A percentile compares a stretch with the other conserved stretches of the same genome.
Conservation (phyloP, 2,329 filamentous ascomycete genomes). For the Trichophyton schoenleinii region DNA sequence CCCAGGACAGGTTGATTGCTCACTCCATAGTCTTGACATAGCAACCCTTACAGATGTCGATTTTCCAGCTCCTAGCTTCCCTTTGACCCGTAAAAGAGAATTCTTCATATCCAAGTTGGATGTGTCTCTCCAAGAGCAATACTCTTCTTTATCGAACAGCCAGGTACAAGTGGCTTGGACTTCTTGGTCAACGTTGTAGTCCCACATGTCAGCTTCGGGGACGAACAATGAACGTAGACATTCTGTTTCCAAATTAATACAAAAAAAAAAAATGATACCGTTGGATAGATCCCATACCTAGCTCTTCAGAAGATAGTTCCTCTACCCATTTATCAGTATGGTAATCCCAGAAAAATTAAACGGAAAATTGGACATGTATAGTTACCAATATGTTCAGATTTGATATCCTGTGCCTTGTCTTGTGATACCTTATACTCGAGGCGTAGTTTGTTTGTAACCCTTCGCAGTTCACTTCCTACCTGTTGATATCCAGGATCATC, state of each 20-base stretch:
- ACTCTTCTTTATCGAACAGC: slow-evolving; percentile 27
- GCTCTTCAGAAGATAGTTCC: not conserved
- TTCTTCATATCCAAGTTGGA: slow-evolving; percentile 14
- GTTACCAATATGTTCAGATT: not conserved
- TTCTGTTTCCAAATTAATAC: not conserved
- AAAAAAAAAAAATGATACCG: not conserved
- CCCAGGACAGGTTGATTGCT: slow-evolving; percentile 12
- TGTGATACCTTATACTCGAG: not conserved
- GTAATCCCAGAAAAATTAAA: not conserved
- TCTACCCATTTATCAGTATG: not conserved
- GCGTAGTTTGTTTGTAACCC: not conserved
- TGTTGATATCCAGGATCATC: slow-evolving; percentile 25
- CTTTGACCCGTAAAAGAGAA: slow-evolving; percentile 27
- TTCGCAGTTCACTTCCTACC: slow-evolving; percentile 15
- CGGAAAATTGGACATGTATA: not conserved
- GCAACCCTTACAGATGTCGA: not conserved
- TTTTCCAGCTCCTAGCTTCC: not conserved
- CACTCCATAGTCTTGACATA: not conserved
- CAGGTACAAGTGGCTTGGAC: slow-evolving; percentile 32
- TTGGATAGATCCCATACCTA: not conserved
- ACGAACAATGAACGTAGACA: slow-evolving; percentile 21
- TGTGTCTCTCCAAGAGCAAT: slow-evolving; percentile 28
- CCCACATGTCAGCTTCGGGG: slow-evolving; percentile 30
- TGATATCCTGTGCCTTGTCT: not conserved
- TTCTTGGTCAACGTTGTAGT: slow-evolving; percentile 26